phyloP scores from a whole-genome alignment of 208 protist genomes.

The Acanthamoeba castellanii region DNA sequence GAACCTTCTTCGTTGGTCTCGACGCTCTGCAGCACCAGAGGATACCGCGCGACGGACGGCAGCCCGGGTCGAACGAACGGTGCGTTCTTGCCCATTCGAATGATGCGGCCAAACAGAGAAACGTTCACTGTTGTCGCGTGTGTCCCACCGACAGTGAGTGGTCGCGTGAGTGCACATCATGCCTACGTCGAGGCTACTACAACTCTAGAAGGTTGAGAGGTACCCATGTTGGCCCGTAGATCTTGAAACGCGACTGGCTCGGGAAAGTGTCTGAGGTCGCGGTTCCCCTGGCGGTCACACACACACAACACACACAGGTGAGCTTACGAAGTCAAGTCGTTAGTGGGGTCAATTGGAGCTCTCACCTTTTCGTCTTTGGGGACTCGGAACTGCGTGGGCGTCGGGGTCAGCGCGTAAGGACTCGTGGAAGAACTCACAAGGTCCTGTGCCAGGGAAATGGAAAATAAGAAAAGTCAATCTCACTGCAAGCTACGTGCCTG shows the following conservation, averaged over 20 bases:
- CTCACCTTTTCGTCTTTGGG: conserved; percentile 27
- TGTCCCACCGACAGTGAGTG: too few species aligned
- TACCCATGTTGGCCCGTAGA: not conserved
- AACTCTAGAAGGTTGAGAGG: not conserved
- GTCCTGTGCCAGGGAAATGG: not conserved
- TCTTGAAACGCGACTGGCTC: not conserved
- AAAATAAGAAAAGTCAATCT: too few species aligned
- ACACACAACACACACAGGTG: too few species aligned
- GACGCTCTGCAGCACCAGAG: not conserved
- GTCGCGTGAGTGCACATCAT: too few species aligned
- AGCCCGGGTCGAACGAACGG: not conserved
- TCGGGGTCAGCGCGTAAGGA: not conserved
- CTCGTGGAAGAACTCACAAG: not conserved
- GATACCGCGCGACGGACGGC: not conserved
- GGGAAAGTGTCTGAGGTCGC: not conserved
- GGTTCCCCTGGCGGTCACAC: not conserved
- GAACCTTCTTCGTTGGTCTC: not conserved
- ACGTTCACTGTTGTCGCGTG: not conserved
- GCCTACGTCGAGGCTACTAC: not conserved
- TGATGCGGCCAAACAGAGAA: not conserved
- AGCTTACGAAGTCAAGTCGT: too few species aligned
- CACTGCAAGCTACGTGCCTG: too few species aligned
- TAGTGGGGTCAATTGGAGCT: too few species aligned
- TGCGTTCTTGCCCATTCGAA: not conserved
- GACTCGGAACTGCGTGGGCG: conserved; percentile 11